Conservation (phyloP, 306 rosid species). For the Quillaja saponaria region DNA sequence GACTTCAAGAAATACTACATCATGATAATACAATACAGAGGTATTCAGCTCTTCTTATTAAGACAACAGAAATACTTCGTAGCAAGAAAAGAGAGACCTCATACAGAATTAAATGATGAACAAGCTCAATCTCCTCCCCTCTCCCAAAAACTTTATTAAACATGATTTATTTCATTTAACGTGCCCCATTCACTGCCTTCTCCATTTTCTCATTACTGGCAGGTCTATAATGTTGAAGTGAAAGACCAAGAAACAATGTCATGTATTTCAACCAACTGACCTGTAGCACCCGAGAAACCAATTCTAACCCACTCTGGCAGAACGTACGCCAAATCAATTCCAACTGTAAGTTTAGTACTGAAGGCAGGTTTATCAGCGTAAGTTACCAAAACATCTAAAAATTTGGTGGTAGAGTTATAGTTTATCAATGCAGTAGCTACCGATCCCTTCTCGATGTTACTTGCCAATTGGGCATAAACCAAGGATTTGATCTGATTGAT, state of each 20-base stretch:
- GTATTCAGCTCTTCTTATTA: no score
- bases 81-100: no score
- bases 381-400: constrained; percentile 37
- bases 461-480: constrained; percentile 18
- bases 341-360: constrained; percentile 11
- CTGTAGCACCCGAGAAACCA: constrained; percentile 67
- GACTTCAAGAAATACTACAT: no score
- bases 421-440: constrained; percentile 41
- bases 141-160: no score
- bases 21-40: no score
- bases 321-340: constrained; percentile 32
- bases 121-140: no score
- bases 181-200: background rate
- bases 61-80: no score
- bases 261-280: constrained; percentile 43
- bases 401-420: constrained; percentile 41
- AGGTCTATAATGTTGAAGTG: constrained; percentile 34
- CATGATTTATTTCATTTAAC: no score
- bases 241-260: constrained; percentile 48
- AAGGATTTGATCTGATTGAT: constrained; percentile 33
- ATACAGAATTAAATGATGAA: no score
- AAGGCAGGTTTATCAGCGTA: constrained; percentile 25
- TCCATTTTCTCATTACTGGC: background rate
- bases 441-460: constrained; percentile 32
- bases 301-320: constrained; percentile 47